Conservation (phyloP, 768 basidiomycete genomes). For the Rhodotorula babjevae region DNA sequence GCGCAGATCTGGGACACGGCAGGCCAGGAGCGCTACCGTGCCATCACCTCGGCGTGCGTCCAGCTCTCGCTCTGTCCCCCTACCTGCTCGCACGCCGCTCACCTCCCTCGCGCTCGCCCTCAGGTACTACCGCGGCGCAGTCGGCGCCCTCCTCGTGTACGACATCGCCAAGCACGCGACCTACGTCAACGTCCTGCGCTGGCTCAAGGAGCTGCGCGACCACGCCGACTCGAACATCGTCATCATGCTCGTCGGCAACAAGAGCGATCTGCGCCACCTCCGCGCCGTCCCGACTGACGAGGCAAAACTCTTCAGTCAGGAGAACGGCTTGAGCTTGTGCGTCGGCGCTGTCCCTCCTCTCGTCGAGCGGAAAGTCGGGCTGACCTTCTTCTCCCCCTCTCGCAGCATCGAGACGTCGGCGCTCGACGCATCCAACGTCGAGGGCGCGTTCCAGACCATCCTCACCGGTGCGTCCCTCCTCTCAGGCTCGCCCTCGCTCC, state of each 20-base stretch:
- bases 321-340: constrained; percentile 47
- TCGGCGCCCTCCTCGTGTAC: constrained; percentile 85
- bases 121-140: constrained; percentile 96
- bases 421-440: constrained; percentile 98
- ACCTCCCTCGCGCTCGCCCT: neutral
- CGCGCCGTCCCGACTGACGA: constrained; percentile 96
- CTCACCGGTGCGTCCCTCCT: constrained; percentile 63
- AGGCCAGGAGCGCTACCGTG: constrained; percentile 94
- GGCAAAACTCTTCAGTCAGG: constrained; percentile 84
- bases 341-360: neutral
- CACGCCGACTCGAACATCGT: constrained; percentile 59
- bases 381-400: constrained; percentile 57
- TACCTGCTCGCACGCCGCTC: neutral
- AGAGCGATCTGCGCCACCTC: constrained; percentile 97
- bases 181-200: constrained; percentile 86
- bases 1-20: constrained; percentile 99
- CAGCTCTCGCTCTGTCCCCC: no score
- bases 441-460: constrained; percentile 94
- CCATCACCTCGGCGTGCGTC: constrained; percentile 80
- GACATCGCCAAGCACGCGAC: constrained; percentile 88
- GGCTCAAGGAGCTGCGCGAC: constrained; percentile 94
- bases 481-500: neutral
- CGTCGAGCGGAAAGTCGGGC: constrained; percentile 60
- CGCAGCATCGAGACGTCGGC: constrained; percentile 92
- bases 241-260: constrained; percentile 88